These are phyloP conservation scores for Fusarium haematococcum DNA, from an alignment of 2,329 filamentous ascomycete species.

Conservation along the genomic window DNA sequence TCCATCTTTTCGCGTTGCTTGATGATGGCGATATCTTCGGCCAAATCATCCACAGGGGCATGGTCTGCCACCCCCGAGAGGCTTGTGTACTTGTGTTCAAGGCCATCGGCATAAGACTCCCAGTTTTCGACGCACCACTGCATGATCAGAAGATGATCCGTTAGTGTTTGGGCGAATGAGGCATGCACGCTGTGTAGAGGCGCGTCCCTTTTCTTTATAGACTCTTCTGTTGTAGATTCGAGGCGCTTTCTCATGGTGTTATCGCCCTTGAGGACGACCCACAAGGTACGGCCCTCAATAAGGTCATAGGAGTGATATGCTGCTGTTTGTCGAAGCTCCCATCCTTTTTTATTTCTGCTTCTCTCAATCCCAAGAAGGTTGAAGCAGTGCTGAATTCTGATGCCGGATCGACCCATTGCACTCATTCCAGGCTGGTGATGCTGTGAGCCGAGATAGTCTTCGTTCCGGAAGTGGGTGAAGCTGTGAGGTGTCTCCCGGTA, in stretches of 20 bases:
- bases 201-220: not conserved
- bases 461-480: constrained; percentile 5
- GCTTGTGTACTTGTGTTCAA: not conserved
- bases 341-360: not conserved
- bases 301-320: constrained; percentile 11
- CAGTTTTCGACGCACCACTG: constrained; percentile 18
- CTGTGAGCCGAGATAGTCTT: not conserved
- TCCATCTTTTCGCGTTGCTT: not conserved
- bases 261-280: constrained; percentile 10
- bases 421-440: not conserved
- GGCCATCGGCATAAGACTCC: not conserved
- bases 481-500: constrained; percentile 2
- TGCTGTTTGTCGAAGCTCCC: constrained; percentile 6
- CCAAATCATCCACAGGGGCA: not conserved
- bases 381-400: constrained; percentile 15
- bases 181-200: not conserved
- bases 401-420: constrained; percentile 1
- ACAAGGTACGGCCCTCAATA: not conserved
- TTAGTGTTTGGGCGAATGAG: not conserved
- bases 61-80: not conserved
- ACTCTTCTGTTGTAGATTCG: not conserved
- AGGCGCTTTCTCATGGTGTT: not conserved
- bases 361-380: constrained; percentile 9
- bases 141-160: not conserved
- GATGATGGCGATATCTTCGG: not conserved